Evolutionary conservation across 1,139 yeast genomes (phyloP).

Genomic region (Sugiyamaella castrensis): DNA sequence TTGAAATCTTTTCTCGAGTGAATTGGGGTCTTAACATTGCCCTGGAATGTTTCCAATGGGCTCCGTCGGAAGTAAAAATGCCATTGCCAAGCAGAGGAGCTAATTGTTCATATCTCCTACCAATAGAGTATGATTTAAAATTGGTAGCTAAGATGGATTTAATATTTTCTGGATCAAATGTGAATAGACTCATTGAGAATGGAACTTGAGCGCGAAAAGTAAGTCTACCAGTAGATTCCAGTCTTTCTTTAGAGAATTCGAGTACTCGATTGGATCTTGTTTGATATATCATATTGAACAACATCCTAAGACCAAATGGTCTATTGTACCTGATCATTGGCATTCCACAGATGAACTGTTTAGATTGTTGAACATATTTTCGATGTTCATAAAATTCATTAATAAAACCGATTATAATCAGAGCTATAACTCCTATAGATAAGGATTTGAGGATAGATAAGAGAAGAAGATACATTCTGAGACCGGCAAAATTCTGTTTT

Average conservation of each 20-base stretch:
- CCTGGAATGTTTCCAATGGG: conserved; percentile 57
- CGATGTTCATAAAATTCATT: conserved; percentile 1
- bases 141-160: conserved; percentile 30
- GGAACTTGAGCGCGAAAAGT: conserved; percentile 18
- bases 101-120: conserved; percentile 45
- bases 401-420: background rate
- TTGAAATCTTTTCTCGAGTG: conserved; percentile 53
- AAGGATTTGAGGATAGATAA: no score
- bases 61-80: conserved; percentile 54
- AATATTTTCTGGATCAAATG: conserved; percentile 48
- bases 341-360: background rate
- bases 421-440: background rate
- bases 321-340: conserved; percentile 5
- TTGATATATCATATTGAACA: conserved; percentile 9
- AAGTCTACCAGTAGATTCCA: conserved; percentile 1
- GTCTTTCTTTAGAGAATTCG: conserved; percentile 2
- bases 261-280: conserved; percentile 10
- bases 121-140: conserved; percentile 52
- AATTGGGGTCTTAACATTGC: conserved; percentile 60
- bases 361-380: background rate
- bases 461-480: no score
- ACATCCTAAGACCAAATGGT: conserved; percentile 20
- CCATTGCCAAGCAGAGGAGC: conserved; percentile 53
- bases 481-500: no score
- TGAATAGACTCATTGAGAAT: conserved; percentile 31